These are phyloP conservation scores for Uronychia binucleata DNA, from an alignment of 73 alveolate species.

Conservation along the genomic window DNA sequence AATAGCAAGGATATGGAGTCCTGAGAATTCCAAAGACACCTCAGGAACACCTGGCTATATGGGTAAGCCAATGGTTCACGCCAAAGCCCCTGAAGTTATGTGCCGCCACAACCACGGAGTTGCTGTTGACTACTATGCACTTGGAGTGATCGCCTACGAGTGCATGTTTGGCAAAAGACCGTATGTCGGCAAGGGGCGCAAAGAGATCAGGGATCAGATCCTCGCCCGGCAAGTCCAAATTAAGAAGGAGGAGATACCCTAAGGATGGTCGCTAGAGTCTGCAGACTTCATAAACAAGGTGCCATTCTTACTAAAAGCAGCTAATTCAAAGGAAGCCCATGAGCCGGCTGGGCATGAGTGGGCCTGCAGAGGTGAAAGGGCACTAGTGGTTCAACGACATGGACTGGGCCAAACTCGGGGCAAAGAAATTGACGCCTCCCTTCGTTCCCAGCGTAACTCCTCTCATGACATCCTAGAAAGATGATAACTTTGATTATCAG, in stretches of 20 bases:
- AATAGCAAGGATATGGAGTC: slow-evolving; percentile 59
- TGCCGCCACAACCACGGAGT: slow-evolving; percentile 64
- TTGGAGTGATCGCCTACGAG: slow-evolving; percentile 66
- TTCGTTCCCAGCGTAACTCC: slow-evolving; percentile 14
- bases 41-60: slow-evolving; percentile 73
- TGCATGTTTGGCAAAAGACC: slow-evolving; percentile 89
- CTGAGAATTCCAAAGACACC: slow-evolving; percentile 65
- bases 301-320: neutral
- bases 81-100: slow-evolving; percentile 68
- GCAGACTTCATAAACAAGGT: slow-evolving; percentile 90
- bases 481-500: slow-evolving; percentile 84
- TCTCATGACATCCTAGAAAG: slow-evolving; percentile 15
- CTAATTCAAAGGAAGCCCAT: slow-evolving; percentile 82
- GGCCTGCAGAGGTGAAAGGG: slow-evolving; percentile 91
- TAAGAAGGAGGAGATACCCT: slow-evolving; percentile 89
- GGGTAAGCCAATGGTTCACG: slow-evolving; percentile 34
- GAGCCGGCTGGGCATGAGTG: slow-evolving; percentile 90
- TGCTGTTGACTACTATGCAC: slow-evolving; percentile 64
- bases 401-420: slow-evolving; percentile 85
- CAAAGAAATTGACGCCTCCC: slow-evolving; percentile 70
- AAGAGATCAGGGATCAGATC: slow-evolving; percentile 97
- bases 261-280: slow-evolving; percentile 90
- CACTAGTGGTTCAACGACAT: slow-evolving; percentile 97
- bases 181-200: slow-evolving; percentile 93
- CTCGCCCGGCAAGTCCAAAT: slow-evolving; percentile 87